Evolutionary conservation across 352 stramenopile species (phyloP).

Genomic region (Globisporangium acanthophoron): DNA sequence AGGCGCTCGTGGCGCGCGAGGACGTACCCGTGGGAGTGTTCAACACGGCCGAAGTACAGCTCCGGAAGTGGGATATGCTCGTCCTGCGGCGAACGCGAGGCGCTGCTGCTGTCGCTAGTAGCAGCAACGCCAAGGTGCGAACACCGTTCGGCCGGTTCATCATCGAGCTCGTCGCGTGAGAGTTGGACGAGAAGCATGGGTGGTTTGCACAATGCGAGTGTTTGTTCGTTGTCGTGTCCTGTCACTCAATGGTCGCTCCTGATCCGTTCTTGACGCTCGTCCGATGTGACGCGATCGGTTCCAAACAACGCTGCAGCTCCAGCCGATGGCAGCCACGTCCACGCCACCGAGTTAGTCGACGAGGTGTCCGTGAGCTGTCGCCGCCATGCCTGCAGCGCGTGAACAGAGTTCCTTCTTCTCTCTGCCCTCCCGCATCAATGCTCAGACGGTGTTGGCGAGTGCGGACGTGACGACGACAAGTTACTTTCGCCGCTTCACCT

Average conservation of each 20-base stretch:
- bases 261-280: background rate
- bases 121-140: background rate
- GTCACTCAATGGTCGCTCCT: background rate
- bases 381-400: background rate
- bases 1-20: background rate
- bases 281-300: background rate
- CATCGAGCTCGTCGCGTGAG: conserved; percentile 1
- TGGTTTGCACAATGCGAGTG: conserved; percentile 2
- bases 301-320: too few relatives aligned
- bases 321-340: too few relatives aligned
- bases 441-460: too few relatives aligned
- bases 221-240: background rate
- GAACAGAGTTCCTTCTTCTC: background rate
- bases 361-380: too few relatives aligned
- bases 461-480: too few relatives aligned
- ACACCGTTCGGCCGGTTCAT: conserved; percentile 6
- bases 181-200: background rate
- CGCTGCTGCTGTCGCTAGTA: background rate
- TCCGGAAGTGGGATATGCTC: conserved; percentile 7
- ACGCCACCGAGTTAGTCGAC: too few relatives aligned
- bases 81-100: conserved; percentile 1
- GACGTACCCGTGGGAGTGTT: conserved; percentile 1
- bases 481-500: conserved; percentile 5
- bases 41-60: background rate
- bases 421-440: too few relatives aligned